Percentiles rank a stretch among this genome's conserved stretches.
Evolutionary conservation across 148 eudicot species (phyloP).

Genomic region (Suaeda aralocaspica): DNA sequence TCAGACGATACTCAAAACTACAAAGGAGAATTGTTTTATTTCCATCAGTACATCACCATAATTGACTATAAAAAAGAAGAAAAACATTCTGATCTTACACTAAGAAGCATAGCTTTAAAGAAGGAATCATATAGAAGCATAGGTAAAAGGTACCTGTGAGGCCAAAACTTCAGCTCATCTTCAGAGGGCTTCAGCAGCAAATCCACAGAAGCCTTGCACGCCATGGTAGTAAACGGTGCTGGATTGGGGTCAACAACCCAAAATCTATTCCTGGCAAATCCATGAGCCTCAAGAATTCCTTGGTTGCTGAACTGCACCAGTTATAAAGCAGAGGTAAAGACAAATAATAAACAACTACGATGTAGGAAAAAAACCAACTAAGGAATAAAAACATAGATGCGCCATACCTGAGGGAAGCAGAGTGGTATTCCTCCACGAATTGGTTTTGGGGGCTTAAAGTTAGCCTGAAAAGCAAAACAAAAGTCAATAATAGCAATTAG

Average conservation of each 20-base stretch:
- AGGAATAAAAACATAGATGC: too few species aligned
- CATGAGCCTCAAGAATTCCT: conserved; percentile 81
- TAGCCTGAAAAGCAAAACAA: conserved; percentile 54
- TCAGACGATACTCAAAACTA: conserved; percentile 85
- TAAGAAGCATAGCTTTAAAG: background rate
- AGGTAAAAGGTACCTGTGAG: conserved; percentile 51
- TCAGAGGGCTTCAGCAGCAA: conserved; percentile 82
- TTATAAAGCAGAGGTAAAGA: conserved; percentile 1
- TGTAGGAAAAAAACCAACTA: background rate
- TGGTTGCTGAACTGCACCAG: conserved; percentile 59
- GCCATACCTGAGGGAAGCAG: conserved; percentile 93
- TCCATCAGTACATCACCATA: background rate
- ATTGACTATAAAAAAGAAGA: background rate
- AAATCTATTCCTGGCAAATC: conserved; percentile 84
- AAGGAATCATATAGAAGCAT: background rate
- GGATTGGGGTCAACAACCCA: conserved; percentile 70
- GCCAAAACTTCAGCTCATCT: conserved; percentile 81
- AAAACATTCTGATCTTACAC: background rate
- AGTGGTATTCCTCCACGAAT: conserved; percentile 99
- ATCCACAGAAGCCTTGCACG: conserved; percentile 59
- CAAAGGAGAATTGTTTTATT: conserved; percentile 14
- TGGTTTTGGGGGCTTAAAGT: conserved; percentile 83
- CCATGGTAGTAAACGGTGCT: conserved; percentile 51
- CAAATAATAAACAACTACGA: background rate
- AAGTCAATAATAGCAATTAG: background rate